Percentiles rank a stretch among this genome's conserved stretches.
Evolutionary conservation across 805 yeast genomes (phyloP).

Genomic region (Yamadazyma sp.): DNA sequence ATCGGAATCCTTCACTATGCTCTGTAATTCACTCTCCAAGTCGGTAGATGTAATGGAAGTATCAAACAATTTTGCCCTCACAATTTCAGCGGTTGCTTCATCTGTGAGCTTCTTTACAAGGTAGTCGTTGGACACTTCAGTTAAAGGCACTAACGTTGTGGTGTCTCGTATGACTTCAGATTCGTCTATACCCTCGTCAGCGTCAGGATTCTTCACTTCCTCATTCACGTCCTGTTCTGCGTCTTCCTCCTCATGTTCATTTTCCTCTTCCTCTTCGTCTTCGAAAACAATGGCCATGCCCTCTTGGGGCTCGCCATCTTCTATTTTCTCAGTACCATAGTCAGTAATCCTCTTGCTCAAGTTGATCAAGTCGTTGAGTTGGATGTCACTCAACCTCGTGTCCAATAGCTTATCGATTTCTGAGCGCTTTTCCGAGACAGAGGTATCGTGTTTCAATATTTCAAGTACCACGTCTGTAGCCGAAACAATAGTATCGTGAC

Average conservation of each 20-base stretch:
- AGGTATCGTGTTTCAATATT: constrained; percentile 45
- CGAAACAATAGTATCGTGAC: constrained; percentile 68
- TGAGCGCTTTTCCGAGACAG: constrained; percentile 45
- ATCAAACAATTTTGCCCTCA: constrained; percentile 2
- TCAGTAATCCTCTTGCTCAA: constrained; percentile 53
- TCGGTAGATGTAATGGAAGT: background rate
- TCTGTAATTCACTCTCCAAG: constrained; percentile 1
- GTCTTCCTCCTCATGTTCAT: constrained; percentile 24
- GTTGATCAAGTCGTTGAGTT: constrained; percentile 46
- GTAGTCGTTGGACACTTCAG: constrained; percentile 2
- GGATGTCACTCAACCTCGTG: constrained; percentile 36
- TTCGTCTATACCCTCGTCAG: constrained; percentile 20
- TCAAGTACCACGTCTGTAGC: constrained; percentile 68
- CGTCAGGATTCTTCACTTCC: background rate
- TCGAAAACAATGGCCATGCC: constrained; percentile 43
- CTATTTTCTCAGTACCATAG: constrained; percentile 28
- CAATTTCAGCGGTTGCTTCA: background rate
- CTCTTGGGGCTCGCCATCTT: constrained; percentile 24
- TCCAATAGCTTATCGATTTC: constrained; percentile 52
- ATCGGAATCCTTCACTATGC: constrained; percentile 2
- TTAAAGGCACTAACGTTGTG: background rate
- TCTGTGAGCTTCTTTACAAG: constrained; percentile 3
- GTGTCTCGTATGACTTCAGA: background rate
- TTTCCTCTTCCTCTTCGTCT: constrained; percentile 25
- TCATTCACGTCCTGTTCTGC: constrained; percentile 19